Evolutionary conservation across 176 grass and related monocot genomes (phyloP), one percentile per base, ranked within the genome.

Genomic region (maize (Zea mays)): DNA sequence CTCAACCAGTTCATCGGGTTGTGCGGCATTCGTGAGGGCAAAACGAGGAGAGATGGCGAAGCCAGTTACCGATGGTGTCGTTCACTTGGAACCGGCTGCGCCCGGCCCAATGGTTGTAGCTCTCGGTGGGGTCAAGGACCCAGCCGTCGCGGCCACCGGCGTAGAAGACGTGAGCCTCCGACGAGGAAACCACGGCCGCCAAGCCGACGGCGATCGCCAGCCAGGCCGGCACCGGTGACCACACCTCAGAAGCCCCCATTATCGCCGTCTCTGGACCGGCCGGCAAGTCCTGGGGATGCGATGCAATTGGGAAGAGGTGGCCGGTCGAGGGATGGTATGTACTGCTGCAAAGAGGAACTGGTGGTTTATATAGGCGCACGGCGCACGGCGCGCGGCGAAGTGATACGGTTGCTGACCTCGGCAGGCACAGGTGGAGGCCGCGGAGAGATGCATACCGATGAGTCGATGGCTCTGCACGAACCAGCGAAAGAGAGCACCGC

Each of bases 51-150:
- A 60, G 42, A 47, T 14, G 21, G 2, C 0, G 20, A 0, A 3
- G 2, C 3, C 5, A 10, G 9, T 58, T 78, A 98, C 91, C 89
- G 43, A 98, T 72, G 52, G 83, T 90, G 76, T 98, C 91, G 69
- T 92, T 85, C 75, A 90, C 80, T 50, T 90, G 90, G 74, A 98
- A 98, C 27, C 95, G 62, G 85, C 71, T 88, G 74, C 80, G 90
- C 43, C 39, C 83, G 17, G 91, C 87, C 95, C 95, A 98, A 62
- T 88, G 80, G 69, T 80, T 81, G 63, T 94, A 98, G 69, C 85
- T 94, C 83, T 98, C 91, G 36, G 85, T 50, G 35, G 95, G 95
- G 74, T 81, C 80, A 66, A 85, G 8, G 66, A 90, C 83, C 95
- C 95, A 98, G 39, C 95, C 91, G 75, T 90, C 85, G 37, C 40